Base-by-base conservation (phyloP, 1,139 yeast species). In the Petasospora fabianii region DNA sequence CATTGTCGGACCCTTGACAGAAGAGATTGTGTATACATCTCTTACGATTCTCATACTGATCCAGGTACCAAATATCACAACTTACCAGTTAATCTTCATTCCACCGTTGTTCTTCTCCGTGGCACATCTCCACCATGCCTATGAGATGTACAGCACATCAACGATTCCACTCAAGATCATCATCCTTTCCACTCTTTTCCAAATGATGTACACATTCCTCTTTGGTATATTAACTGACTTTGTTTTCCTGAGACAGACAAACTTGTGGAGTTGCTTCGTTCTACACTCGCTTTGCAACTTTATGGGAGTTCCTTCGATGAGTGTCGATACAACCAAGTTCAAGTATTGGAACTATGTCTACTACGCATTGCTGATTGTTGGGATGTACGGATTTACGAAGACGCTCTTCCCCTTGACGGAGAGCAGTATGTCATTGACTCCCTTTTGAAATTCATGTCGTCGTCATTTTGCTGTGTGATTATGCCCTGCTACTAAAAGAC, bases 121-220 rank as follows among this genome's bases (percentile, higher is more conserved):
- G n/a, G 97, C 97, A 0, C 99, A 92, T 61, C 44, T 84, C 15
- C 96, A 92, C 58, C 97, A 92, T 60, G 95, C 80, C 1, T 71
- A 70, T 49, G 85, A 80, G 44, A 54, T 76, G 38, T 68, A 66
- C 44, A 53, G 59, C 8, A 59, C 48, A 8, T 59, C 48, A 21
- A 65, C 57, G 6, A 56, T 42, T 42, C 47, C 66, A 0, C 6
- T 62, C 3, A 33, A 50, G 1, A 55, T 61, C n/a, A 69, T 78
- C 6, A 31, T 73, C 0, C 34, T 73, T 13, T 60, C 66, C 10
- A 67, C 77, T 2, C 27, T 61, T 0, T 71, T 83, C 46, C 98
- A 92, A 56, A 62, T 82, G 35, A 37, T 59, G 0, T 90, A 86
- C 59, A 92, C 99, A 1, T 69, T 84, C 2, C 44, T 84, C 11